These are phyloP conservation scores for Pseudogymnoascus pannorum DNA, from an alignment of 2,329 filamentous ascomycete genomes.

Conservation along the genomic window DNA sequence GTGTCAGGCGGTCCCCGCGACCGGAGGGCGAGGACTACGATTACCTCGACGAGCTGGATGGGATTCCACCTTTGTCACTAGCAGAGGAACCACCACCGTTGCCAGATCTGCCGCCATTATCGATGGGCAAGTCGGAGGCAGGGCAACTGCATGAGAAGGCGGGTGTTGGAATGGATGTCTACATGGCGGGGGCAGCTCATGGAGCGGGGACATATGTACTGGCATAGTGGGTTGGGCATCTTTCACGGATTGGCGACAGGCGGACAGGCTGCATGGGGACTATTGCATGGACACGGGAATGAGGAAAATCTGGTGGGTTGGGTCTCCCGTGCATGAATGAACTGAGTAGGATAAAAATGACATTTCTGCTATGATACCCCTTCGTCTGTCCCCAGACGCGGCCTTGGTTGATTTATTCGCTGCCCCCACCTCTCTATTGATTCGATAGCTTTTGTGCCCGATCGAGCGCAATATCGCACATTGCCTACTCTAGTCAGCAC, in stretches of 20 bases:
- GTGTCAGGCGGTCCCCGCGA: constrained; percentile 25
- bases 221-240: neutral
- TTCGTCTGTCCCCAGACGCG: neutral
- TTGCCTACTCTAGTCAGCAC: constrained; percentile 46
- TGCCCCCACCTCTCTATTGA: neutral
- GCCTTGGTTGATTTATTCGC: neutral
- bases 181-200: neutral
- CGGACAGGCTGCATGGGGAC: neutral
- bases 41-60: constrained; percentile 29
- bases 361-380: constrained; percentile 16
- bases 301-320: neutral
- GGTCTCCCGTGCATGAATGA: neutral
- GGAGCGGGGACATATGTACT: neutral
- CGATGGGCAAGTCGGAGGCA: constrained; percentile 19
- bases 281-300: neutral
- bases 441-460: constrained; percentile 56
- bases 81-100: constrained; percentile 22
- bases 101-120: constrained; percentile 14
- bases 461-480: constrained; percentile 85
- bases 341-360: constrained; percentile 20
- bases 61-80: constrained; percentile 25
- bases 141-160: constrained; percentile 26
- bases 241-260: neutral
- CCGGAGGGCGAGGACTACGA: constrained; percentile 24
- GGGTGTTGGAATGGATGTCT: neutral